Evolutionary conservation across 805 yeast genomes (phyloP).

Genomic region (Saccharomycopsis oosterbeekiorum): DNA sequence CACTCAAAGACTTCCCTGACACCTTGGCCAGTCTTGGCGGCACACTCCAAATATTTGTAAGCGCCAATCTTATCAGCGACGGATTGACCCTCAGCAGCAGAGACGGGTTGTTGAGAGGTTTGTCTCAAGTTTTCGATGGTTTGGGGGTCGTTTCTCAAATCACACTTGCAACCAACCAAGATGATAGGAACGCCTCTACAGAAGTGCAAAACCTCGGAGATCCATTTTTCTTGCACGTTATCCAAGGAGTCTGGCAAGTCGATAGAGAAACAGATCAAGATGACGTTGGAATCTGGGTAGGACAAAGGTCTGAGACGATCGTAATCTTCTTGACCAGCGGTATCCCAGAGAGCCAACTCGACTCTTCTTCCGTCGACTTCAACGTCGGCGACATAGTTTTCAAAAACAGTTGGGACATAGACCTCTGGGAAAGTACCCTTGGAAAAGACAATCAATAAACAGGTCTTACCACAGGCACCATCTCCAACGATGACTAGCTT

Average conservation of each 20-base stretch:
- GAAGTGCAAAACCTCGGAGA: slow-evolving; percentile 85
- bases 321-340: slow-evolving; percentile 97
- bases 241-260: slow-evolving; percentile 88
- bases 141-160: slow-evolving; percentile 72
- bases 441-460: slow-evolving; percentile 75
- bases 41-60: slow-evolving; percentile 77
- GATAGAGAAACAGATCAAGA: slow-evolving; percentile 82
- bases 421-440: slow-evolving; percentile 91
- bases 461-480: slow-evolving; percentile 96
- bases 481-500: slow-evolving; percentile 93
- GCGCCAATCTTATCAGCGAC: slow-evolving; percentile 90
- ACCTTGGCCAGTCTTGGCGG: slow-evolving; percentile 85
- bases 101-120: slow-evolving; percentile 71
- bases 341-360: slow-evolving; percentile 94
- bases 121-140: slow-evolving; percentile 67
- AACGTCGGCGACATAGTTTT: slow-evolving; percentile 95
- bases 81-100: slow-evolving; percentile 72
- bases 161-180: slow-evolving; percentile 86
- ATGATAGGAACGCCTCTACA: slow-evolving; percentile 92
- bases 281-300: slow-evolving; percentile 88
- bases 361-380: slow-evolving; percentile 87
- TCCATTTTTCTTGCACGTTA: slow-evolving; percentile 94
- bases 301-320: slow-evolving; percentile 41
- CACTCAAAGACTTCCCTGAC: slow-evolving; percentile 88
- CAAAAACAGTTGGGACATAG: slow-evolving; percentile 93